phyloP scores from a whole-genome alignment of 2,329 filamentous ascomycete species.

The Aureobasidium melanogenum region DNA sequence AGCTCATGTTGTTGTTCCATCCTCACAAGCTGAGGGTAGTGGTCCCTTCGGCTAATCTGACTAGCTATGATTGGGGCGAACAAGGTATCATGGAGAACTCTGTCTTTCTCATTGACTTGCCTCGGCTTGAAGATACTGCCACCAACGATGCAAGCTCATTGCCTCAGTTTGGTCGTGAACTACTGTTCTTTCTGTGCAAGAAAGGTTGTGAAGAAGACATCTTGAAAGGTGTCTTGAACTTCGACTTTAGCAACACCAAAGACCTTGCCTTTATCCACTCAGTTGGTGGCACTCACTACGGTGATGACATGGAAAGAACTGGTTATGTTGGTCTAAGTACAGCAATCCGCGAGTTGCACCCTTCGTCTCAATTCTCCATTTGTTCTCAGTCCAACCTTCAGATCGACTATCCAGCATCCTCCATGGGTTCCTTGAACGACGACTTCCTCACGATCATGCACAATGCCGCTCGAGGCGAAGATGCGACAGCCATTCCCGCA shows the following conservation, averaged over 20 bases:
- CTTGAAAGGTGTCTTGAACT: conserved; percentile 59
- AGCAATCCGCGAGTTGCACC: conserved; percentile 54
- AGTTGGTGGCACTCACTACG: conserved; percentile 40
- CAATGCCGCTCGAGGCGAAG: conserved; percentile 46
- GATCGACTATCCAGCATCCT: conserved; percentile 72
- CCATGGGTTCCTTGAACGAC: conserved; percentile 66
- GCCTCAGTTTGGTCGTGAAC: conserved; percentile 55
- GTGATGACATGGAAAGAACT: conserved; percentile 38
- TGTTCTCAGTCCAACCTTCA: conserved; percentile 47
- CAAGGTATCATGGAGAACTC: conserved; percentile 77
- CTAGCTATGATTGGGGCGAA: conserved; percentile 84
- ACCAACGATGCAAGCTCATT: neutral
- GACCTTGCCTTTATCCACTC: conserved; percentile 75
- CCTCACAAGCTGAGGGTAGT: conserved; percentile 65
- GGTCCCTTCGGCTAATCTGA: conserved; percentile 79
- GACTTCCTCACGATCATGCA: conserved; percentile 55
- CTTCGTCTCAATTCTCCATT: conserved; percentile 27
- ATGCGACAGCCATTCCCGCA: conserved; percentile 14
- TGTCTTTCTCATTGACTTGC: conserved; percentile 88
- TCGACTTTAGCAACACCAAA: conserved; percentile 70
- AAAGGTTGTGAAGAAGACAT: conserved; percentile 57
- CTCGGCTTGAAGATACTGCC: conserved; percentile 37
- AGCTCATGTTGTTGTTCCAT: conserved; percentile 84
- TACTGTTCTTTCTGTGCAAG: conserved; percentile 61
- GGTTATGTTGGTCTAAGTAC: conserved; percentile 68